Base-by-base conservation (phyloP, 2,329 filamentous ascomycete genomes). In the Endoconidiophora laricicola region DNA sequence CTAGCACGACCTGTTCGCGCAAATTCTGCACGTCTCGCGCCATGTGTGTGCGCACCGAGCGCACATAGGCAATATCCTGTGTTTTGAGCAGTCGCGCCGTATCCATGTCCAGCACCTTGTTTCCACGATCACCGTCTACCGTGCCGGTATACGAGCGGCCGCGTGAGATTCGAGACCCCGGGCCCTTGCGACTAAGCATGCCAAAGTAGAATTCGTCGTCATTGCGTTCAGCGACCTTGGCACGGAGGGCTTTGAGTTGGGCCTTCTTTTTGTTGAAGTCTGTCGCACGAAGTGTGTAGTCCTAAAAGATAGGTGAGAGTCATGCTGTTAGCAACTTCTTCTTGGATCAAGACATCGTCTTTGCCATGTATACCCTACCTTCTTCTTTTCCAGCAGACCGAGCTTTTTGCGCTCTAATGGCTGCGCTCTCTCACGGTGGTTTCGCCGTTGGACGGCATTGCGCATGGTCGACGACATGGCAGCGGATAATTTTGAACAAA, bases 311-410 rank as follows among this genome's bases (percentile, higher is more conserved):
- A 23, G n/a, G 38, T 3, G 10, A 12, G 24, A 14, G 16, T 18
- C 16, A 18, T 18, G 16, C 22, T 16, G 14, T 33, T 33, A 45
- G 45, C 33, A 16, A 26, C 2, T 29, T 10, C 22, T 23, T 47
- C 29, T n/a, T 29, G 23, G 33, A n/a, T 20, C 12, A 6, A 4
- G 1, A 14, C 37, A 36, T 3, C 23, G 33, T 44, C 26, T 33
- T 10, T 7, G 26, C 12, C 7, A 3, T 10, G 12, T 33, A 33
- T 9, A 24, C 55, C 61, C 40, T 60, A 81, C 81, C 70, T 95
- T 95, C 73, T 91, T 84, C 69, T 98, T 96, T 65, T 96, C 91
- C 54, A 96, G 79, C 20, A 96, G 76, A 56, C 91, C 91, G 67
- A 87, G 86, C 69, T 86, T 86, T 56, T 81, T 71, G 48, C 91